These are phyloP conservation scores for Phytophthora hybrid DNA, from an alignment of 352 stramenopile genomes.

Conservation along the genomic window DNA sequence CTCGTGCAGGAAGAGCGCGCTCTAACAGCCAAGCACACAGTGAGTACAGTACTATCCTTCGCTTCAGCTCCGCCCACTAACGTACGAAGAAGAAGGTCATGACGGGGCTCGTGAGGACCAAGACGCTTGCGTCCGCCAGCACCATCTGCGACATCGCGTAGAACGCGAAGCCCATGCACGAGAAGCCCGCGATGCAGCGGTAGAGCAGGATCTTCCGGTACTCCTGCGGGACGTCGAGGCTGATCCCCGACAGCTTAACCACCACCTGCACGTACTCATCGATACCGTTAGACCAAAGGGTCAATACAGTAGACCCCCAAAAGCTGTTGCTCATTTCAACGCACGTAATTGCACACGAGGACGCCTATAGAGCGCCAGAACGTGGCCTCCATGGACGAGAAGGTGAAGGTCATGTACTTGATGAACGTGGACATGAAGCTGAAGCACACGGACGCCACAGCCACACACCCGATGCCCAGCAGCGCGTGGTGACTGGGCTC, in stretches of 20 bases:
- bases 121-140: slow-evolving; percentile 68
- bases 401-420: slow-evolving; percentile 76
- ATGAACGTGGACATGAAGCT: slow-evolving; percentile 81
- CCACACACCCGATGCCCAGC: slow-evolving; percentile 64
- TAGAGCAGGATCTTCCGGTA: slow-evolving; percentile 59
- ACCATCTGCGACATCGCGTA: slow-evolving; percentile 83
- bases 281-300: neutral
- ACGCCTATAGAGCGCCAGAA: slow-evolving; percentile 74
- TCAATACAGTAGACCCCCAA: neutral
- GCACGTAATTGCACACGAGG: slow-evolving; percentile 68
- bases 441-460: slow-evolving; percentile 74
- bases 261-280: slow-evolving; percentile 6
- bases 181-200: slow-evolving; percentile 66
- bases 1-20: slow-evolving; percentile 50
- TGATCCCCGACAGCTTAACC: slow-evolving; percentile 30
- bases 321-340: neutral
- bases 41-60: slow-evolving; percentile 11
- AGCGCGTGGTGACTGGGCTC: slow-evolving; percentile 51
- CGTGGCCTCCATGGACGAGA: slow-evolving; percentile 79
- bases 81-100: slow-evolving; percentile 42
- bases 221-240: slow-evolving; percentile 46
- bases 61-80: neutral
- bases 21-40: slow-evolving; percentile 32
- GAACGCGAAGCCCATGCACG: slow-evolving; percentile 74
- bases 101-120: slow-evolving; percentile 59